Conservation (phyloP, 192 early-diverging fungal species). For the Coemansia sp. region DNA sequence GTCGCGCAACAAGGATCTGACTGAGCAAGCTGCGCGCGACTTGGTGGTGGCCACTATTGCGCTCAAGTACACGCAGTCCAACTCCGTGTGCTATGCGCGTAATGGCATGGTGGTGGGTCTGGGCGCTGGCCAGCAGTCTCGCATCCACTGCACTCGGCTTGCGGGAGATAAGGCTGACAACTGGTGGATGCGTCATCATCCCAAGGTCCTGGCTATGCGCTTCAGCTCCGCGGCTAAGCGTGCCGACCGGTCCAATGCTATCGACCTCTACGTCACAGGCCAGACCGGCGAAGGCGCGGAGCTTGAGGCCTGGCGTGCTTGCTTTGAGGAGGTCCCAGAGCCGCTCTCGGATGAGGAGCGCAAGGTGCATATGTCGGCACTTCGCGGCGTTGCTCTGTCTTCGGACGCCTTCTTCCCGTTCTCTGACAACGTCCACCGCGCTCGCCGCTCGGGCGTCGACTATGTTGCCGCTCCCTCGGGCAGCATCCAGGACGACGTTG, state of each 20-base stretch:
- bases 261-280: conserved; percentile 91
- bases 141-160: conserved; percentile 97
- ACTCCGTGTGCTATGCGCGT: conserved; percentile 98
- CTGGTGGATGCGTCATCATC: conserved; percentile 98
- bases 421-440: conserved; percentile 92
- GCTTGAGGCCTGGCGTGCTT: conserved; percentile 76
- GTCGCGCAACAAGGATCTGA: conserved; percentile 72
- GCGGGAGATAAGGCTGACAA: conserved; percentile 99
- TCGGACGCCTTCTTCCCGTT: conserved; percentile 99
- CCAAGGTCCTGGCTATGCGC: conserved; percentile 83
- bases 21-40: conserved; percentile 73
- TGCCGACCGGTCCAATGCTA: conserved; percentile 95
- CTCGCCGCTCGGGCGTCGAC: conserved; percentile 78
- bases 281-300: conserved; percentile 72
- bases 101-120: conserved; percentile 97
- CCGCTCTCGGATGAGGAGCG: conserved; percentile 81
- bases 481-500: conserved; percentile 83
- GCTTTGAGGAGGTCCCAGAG: conserved; percentile 80
- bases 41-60: conserved; percentile 97
- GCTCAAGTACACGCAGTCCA: conserved; percentile 98
- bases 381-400: conserved; percentile 77
- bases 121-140: conserved; percentile 98
- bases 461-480: conserved; percentile 92
- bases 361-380: conserved; percentile 67
- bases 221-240: conserved; percentile 90